Conservation (phyloP, 2,329 filamentous ascomycete species). For the Colletotrichum aenigma region DNA sequence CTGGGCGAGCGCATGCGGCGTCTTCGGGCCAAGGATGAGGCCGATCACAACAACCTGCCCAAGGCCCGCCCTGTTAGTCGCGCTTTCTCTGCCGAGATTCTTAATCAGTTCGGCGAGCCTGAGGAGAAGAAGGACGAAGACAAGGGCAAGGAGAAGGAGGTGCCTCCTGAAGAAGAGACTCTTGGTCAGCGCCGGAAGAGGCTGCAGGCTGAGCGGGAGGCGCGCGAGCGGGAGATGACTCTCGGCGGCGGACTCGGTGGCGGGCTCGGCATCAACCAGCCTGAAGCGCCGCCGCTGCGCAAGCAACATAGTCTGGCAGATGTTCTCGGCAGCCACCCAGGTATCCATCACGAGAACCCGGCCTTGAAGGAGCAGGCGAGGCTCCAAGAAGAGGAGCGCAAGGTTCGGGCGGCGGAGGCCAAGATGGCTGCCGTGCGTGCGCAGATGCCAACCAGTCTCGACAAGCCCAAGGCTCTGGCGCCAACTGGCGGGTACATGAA, state of each 20-base stretch:
- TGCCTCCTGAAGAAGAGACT: constrained; percentile 66
- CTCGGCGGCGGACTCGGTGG: constrained; percentile 25
- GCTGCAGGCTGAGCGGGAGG: constrained; percentile 72
- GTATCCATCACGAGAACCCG: constrained; percentile 38
- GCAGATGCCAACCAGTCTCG: constrained; percentile 52
- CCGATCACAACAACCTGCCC: constrained; percentile 50
- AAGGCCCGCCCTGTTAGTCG: constrained; percentile 63
- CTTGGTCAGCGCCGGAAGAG: constrained; percentile 77
- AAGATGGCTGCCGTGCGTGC: constrained; percentile 53
- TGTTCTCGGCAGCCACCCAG: constrained; percentile 52
- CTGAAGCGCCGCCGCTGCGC: constrained; percentile 27
- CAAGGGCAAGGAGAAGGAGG: constrained; percentile 33
- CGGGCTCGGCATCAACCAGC: constrained; percentile 23
- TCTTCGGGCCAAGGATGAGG: constrained; percentile 62
- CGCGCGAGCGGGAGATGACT: constrained; percentile 61
- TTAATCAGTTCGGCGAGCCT: constrained; percentile 64
- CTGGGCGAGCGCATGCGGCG: constrained; percentile 69
- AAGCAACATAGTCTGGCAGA: constrained; percentile 62
- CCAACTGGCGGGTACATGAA: constrained; percentile 52
- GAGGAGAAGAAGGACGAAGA: constrained; percentile 38
- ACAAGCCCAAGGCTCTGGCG: constrained; percentile 28
- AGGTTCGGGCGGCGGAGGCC: constrained; percentile 46
- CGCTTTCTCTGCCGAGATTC: constrained; percentile 72
- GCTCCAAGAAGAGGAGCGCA: constrained; percentile 42
- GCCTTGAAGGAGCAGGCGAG: constrained; percentile 44